Evolutionary conservation across 306 rosid species (phyloP).

Genomic region (Pyrus betulifolia): DNA sequence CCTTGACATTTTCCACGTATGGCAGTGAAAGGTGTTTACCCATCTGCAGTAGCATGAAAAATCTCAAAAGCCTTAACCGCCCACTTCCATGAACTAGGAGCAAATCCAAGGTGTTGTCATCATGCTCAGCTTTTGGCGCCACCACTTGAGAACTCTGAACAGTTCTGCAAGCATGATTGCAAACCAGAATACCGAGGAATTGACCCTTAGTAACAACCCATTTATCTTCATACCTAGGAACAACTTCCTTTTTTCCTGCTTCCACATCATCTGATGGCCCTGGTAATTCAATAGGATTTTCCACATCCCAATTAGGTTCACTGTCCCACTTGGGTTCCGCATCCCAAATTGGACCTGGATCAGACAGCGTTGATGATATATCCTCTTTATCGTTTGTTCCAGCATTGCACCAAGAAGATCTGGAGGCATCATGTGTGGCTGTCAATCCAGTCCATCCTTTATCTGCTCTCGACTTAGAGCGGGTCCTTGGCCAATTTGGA

Average conservation of each 20-base stretch:
- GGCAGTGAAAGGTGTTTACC: constrained; percentile 95
- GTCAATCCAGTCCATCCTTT: constrained; percentile 89
- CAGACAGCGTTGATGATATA: constrained; percentile 90
- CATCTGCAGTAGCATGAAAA: constrained; percentile 87
- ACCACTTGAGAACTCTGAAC: constrained; percentile 96
- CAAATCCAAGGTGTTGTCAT: constrained; percentile 77
- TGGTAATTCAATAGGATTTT: constrained; percentile 83
- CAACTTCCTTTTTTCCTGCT: constrained; percentile 51
- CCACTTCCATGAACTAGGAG: constrained; percentile 89
- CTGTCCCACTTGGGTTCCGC: constrained; percentile 95
- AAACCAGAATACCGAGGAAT: constrained; percentile 82
- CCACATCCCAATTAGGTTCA: constrained; percentile 82
- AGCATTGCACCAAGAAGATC: constrained; percentile 76
- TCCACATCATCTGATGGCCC: constrained; percentile 71
- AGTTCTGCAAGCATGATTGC: constrained; percentile 95
- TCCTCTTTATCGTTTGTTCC: constrained; percentile 83
- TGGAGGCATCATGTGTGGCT: constrained; percentile 65
- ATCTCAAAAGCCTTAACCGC: constrained; percentile 72
- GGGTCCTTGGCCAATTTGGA: constrained; percentile 97
- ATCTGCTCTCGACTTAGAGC: constrained; percentile 89
- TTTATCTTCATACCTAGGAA: constrained; percentile 54
- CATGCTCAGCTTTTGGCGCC: constrained; percentile 89
- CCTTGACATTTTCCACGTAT: constrained; percentile 91
- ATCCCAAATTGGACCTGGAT: constrained; percentile 99
- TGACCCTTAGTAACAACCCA: constrained; percentile 83